Base-by-base conservation (phyloP, 805 yeast species). In the Sugiyamaella mastotermitis region DNA sequence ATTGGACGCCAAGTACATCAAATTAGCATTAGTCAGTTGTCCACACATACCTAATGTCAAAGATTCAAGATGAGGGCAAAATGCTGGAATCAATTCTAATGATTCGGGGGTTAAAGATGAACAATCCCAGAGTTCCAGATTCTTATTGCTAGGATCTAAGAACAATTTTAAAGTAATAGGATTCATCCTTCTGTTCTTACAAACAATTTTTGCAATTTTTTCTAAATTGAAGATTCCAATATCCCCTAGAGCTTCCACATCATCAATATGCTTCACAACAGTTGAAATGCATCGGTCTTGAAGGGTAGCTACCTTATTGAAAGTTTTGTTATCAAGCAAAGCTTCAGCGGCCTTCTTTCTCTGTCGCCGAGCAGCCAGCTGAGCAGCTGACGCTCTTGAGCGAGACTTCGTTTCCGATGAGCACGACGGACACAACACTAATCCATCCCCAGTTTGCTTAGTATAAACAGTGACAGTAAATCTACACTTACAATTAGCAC, bases 1-100 rank as follows among this genome's bases (percentile, higher is more conserved):
- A 45, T 83, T 79, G 7, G 74, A 63, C 3, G 74, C 71, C 43
- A 72, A 75, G 54, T 85, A 82, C 13, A 65, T 55, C 42, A 92
- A 57, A 41, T 82, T 80, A 46, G 80, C 87, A 55, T 83, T 83
- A 50, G 82, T 86, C 28, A 92, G 62, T 49, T 83, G 88, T 3
- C 98, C 98, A 65, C 97, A 90, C 97, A 88, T 90, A 42, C 78
- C 76, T 31, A 92, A 63, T 0, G 80, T 80, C 31, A 92, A 57
- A 1, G 67, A 58, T 47, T 73, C 78, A 3, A 92, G 45, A 19
- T 79, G 68, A 0, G 96, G 95, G 49, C 95, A 84, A 55, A 64
- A 81, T 0, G 94, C 68, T 0, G 88, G 87, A 26, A 92, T 75
- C 46, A 76, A 69, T 49, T 74, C 72, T 44, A 80, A 70, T 0